Evolutionary conservation across 2,329 filamentous ascomycete species (phyloP).

Genomic region (Alternaria infectoria): DNA sequence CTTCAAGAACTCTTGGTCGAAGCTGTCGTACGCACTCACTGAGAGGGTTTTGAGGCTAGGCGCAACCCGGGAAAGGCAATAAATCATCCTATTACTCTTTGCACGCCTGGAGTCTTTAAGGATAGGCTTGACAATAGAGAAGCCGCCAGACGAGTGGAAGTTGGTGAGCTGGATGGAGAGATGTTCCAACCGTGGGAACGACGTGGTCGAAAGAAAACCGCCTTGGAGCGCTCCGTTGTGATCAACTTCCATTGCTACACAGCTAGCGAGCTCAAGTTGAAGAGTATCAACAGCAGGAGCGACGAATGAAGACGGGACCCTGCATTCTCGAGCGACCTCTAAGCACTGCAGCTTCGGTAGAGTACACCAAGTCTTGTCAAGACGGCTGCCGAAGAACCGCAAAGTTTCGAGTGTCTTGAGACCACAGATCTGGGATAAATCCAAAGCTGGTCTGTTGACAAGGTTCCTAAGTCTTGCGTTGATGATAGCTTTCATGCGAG

Average conservation of each 20-base stretch:
- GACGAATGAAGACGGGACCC: not conserved
- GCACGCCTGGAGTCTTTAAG: not conserved
- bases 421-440: not conserved
- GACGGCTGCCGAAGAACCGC: not conserved
- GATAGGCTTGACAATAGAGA: not conserved
- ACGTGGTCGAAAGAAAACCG: not conserved
- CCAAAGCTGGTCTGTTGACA: not conserved
- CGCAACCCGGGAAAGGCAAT: not conserved
- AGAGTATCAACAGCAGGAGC: not conserved
- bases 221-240: not conserved
- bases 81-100: not conserved
- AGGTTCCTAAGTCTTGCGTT: not conserved
- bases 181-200: not conserved
- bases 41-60: not conserved
- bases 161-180: not conserved
- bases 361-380: not conserved
- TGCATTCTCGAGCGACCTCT: not conserved
- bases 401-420: not conserved
- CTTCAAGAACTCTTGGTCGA: not conserved
- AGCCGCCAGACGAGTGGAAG: not conserved
- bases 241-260: not conserved
- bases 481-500: not conserved
- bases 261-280: not conserved
- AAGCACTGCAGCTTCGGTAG: not conserved
- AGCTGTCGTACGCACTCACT: not conserved